Base-by-base conservation (phyloP, 2,329 filamentous ascomycete genomes). In the Aspergillus tanneri region DNA sequence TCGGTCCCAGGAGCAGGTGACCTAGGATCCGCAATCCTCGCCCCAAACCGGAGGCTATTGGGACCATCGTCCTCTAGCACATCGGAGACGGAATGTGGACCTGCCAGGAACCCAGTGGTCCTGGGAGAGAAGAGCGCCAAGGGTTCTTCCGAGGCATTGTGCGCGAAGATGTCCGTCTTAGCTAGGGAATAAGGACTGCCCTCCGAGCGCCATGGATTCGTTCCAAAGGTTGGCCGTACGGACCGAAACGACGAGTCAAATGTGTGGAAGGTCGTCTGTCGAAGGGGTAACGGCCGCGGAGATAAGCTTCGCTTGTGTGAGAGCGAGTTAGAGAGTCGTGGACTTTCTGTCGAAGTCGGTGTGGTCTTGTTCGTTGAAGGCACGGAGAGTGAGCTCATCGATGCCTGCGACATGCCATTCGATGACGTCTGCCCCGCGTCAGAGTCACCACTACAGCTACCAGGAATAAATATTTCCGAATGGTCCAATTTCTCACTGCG, bases 71-170 rank as follows among this genome's bases (percentile, higher is more conserved):
- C 36, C 25, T 54, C 55, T 8, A 59, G 34, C 28, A 43, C 50
- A 27, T 51, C 51, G 4, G 67, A 64, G 43, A 74, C 63, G 3
- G 70, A 65, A 11, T 66, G 52, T 25, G 70, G 66, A 5, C 67
- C 64, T 4, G 68, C 62, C 52, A 72, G 58, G 47, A 76, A 77
- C 32, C 70, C 69, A 6, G 66, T 68, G 2, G 72, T 72, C 34
- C 73, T 63, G 2, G 74, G 74, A 2, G 74, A 77, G 43, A 77
- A 71, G 8, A 76, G 45, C 3, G 66, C 70, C 11, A 66, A 62
- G 3, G 62, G 65, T 18, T 53, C 48, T 22, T 64, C 58, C 4
- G 72, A 68, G 9, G 62, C 55, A 50, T 72, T 69, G 32, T 70
- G 66, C 53, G 67, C 64, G 39, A 71, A 69, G 4, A 70, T 52